Evolutionary conservation across 129 eudicot genomes (phyloP).

Genomic region (Centaurea solstitialis): DNA sequence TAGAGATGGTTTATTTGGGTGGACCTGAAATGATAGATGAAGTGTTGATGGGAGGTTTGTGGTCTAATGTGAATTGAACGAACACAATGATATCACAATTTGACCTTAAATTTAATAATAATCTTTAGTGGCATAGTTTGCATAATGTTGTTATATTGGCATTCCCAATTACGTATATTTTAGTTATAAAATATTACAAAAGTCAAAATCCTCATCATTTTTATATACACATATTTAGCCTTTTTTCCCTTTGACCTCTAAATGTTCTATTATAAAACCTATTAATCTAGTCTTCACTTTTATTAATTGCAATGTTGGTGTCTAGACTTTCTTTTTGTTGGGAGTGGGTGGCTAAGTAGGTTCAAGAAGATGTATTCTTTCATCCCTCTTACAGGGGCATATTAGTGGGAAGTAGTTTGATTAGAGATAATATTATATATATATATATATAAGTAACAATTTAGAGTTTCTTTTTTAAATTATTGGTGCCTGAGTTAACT

Average conservation of each 20-base stretch:
- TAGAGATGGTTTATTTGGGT: background rate
- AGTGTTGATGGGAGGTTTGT: background rate
- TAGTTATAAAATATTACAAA: background rate
- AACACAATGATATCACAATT: constrained; percentile 8
- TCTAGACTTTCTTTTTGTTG: background rate
- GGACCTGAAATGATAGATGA: background rate
- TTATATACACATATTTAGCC: background rate
- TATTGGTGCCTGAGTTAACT: no score
- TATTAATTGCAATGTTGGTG: constrained; percentile 9
- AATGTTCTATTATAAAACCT: background rate
- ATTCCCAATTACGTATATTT: background rate
- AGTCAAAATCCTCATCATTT: constrained; percentile 11
- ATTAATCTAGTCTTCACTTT: background rate
- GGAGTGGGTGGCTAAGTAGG: background rate
- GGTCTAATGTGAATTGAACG: background rate
- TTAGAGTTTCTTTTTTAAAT: no score
- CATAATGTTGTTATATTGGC: constrained; percentile 13
- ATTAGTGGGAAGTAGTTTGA: no score
- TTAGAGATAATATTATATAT: no score
- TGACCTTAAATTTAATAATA: constrained; percentile 3
- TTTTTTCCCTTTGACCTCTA: background rate
- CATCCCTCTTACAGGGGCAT: no score
- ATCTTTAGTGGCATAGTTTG: constrained; percentile 23
- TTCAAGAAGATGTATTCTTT: background rate
- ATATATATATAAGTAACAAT: no score